Evolutionary conservation across 2,329 filamentous ascomycete genomes (phyloP), one percentile per base, ranked within the genome.

Genomic region (Tothia fuscella): DNA sequence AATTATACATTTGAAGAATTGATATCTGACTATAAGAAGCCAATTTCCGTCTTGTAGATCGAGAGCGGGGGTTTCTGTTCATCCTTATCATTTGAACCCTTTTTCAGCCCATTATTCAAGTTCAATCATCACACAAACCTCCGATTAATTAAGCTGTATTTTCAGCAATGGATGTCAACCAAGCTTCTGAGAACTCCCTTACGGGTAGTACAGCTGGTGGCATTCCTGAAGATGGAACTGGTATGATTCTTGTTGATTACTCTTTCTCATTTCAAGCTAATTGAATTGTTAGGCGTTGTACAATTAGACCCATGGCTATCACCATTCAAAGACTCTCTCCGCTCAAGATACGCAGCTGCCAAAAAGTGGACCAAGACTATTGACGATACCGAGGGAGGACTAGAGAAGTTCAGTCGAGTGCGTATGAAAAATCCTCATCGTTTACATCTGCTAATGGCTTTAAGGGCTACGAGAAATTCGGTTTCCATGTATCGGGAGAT

Each of bases 371-470:
- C 95, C 55, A 77, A 82, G 58, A 80, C 67, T 21, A 84, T 98
- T 56, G 68, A 93, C 48, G 72, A 85, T 26, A 76, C 74, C 1
- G 91, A 98, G 61, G 91, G 91, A 38, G 86, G 91, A 13, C 59
- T 98, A 32, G 85, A 93, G 46, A 86, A 89, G 60, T 98, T 96
- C 65, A 89, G 83, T 53, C 82, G 74, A 64, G 86, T 84, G 59
- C 46, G 70, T 51, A 28, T 10, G 29, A 32, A 21, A 19, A n/a
- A 6, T 13, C 10, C 13, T 14, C 13, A 7, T 16, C 6, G 13
- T 17, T 9, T 19, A 21, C 5, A 34, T 21, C 42, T 44, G 30
- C 41, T 31, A 9, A n/a, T 14, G 14, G n/a, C 13, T 12, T 37
- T 14, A 50, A 93, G 85, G 89, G 91, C 33, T 82, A 77, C 48